Conservation (phyloP, 306 rosid species). For the Cucurbita ficifolia region DNA sequence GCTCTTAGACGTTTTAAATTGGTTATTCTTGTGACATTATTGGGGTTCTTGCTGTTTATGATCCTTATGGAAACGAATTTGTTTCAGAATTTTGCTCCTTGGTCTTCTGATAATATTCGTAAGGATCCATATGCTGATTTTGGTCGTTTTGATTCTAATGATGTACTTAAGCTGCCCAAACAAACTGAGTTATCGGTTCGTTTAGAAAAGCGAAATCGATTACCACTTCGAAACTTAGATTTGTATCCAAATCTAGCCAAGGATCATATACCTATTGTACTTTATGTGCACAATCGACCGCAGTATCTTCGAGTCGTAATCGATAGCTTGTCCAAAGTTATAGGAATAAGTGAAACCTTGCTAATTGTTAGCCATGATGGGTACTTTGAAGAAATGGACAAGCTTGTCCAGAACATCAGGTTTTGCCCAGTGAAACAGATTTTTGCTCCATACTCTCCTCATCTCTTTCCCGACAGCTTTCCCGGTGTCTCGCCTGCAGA, state of each 20-base stretch:
- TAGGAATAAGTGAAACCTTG: constrained; percentile 73
- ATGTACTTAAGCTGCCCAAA: constrained; percentile 32
- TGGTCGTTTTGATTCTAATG: constrained; percentile 12
- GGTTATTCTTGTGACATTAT: constrained; percentile 35
- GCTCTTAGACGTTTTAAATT: constrained; percentile 54
- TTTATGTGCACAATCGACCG: constrained; percentile 87
- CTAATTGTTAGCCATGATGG: constrained; percentile 93
- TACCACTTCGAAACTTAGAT: constrained; percentile 76
- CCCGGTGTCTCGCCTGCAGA: constrained; percentile 62
- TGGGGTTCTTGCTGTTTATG: constrained; percentile 48
- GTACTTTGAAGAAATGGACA: constrained; percentile 65
- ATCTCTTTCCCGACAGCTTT: constrained; percentile 50
- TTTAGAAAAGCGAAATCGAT: constrained; percentile 43
- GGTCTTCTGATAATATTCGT: constrained; percentile 16
- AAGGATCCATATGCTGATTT: constrained; percentile 12
- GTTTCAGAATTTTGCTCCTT: constrained; percentile 3
- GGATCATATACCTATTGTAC: constrained; percentile 54
- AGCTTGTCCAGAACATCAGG: constrained; percentile 45
- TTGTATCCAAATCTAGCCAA: constrained; percentile 50
- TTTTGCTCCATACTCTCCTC: constrained; percentile 83
- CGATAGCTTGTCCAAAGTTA: constrained; percentile 63
- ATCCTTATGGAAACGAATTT: constrained; percentile 43
- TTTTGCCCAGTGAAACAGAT: constrained; percentile 90
- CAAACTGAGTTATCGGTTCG: constrained; percentile 48
- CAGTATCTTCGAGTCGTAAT: constrained; percentile 64